Conservation (phyloP, 768 basidiomycete genomes). For the Rhodotorula babjevae region DNA sequence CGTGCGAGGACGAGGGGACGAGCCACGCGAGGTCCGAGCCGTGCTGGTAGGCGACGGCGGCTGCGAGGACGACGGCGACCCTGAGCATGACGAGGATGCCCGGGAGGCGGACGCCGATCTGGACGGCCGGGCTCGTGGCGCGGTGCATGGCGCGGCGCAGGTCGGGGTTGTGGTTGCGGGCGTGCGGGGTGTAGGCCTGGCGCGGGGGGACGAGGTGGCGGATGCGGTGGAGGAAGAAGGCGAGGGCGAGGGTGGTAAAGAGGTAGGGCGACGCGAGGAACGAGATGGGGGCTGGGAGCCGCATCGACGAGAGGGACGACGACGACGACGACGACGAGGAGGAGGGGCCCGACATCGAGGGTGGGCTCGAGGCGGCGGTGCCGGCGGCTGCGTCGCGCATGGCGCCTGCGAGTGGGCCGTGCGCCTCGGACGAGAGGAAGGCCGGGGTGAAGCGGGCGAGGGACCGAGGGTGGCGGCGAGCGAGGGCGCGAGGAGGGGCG, state of each 20-base stretch:
- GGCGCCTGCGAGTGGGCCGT: too few relatives aligned
- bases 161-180: background rate
- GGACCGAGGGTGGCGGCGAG: background rate
- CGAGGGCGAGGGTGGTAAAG: conserved; percentile 24
- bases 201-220: conserved; percentile 33
- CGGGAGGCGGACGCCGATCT: conserved; percentile 7
- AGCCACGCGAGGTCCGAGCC: background rate
- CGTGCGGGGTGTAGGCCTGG: background rate
- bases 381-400: too few relatives aligned
- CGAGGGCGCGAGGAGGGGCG: background rate
- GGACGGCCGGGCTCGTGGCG: background rate
- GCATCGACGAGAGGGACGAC: too few relatives aligned
- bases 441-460: background rate
- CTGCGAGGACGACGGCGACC: background rate
- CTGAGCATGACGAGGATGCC: conserved; percentile 14
- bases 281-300: conserved; percentile 11
- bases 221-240: conserved; percentile 30
- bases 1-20: background rate
- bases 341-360: too few relatives aligned
- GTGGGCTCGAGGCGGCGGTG: too few relatives aligned
- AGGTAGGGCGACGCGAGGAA: conserved; percentile 29
- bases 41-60: background rate
- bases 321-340: too few relatives aligned
- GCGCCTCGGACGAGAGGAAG: background rate
- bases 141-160: background rate